phyloP scores from a whole-genome alignment of 441 rosid species.

The Bruguiera hainesii region DNA sequence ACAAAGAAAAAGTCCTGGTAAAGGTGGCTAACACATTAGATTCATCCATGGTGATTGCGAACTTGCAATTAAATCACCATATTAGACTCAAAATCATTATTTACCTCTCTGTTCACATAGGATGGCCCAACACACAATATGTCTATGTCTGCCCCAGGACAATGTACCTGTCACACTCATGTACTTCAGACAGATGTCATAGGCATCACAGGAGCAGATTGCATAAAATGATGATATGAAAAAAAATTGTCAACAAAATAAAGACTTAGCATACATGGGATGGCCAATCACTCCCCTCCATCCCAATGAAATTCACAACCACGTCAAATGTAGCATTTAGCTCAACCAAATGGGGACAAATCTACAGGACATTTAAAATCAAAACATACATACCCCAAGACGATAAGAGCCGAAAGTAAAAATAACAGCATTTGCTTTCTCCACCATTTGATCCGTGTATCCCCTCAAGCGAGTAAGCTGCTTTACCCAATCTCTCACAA shows the following conservation, averaged over 20 bases:
- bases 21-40: constrained; percentile 9
- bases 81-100: background rate
- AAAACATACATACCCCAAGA: constrained; percentile 45
- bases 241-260: background rate
- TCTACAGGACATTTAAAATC: background rate
- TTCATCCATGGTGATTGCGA: background rate
- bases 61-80: constrained; percentile 6
- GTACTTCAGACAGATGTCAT: constrained; percentile 1
- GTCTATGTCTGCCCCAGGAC: constrained; percentile 70
- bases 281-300: background rate
- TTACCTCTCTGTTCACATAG: constrained; percentile 64
- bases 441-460: constrained; percentile 66
- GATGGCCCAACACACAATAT: constrained; percentile 71
- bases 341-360: background rate
- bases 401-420: constrained; percentile 72
- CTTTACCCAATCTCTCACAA: constrained; percentile 67
- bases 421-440: constrained; percentile 66
- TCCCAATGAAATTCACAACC: background rate
- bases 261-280: background rate
- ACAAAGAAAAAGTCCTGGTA: constrained; percentile 54
- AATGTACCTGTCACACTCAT: constrained; percentile 47
- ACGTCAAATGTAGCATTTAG: background rate
- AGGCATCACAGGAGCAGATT: background rate
- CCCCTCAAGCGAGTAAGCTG: constrained; percentile 52
- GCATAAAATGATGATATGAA: background rate